phyloP scores from a whole-genome alignment of 1,284 basidiomycete genomes.

The Dichomitus squalens region DNA sequence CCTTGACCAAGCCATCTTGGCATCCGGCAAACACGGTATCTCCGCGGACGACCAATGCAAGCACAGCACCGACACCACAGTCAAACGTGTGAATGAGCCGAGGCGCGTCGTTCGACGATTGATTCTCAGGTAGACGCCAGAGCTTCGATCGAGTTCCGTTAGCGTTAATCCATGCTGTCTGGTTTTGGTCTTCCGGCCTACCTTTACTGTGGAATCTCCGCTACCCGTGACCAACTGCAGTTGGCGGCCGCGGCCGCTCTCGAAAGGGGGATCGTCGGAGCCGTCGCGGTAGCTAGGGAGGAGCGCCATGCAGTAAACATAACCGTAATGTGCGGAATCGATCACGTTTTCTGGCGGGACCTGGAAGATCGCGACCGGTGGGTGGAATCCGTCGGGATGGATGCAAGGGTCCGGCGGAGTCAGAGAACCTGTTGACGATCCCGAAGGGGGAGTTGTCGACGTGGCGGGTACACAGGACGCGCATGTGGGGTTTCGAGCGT shows the following conservation, averaged over 20 bases:
- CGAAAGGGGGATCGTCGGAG: slow-evolving; percentile 33
- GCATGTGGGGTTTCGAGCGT: slow-evolving; percentile 53
- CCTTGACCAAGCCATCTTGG: slow-evolving; percentile 91
- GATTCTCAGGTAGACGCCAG: slow-evolving; percentile 63
- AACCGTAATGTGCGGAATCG: slow-evolving; percentile 91
- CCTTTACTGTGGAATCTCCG: slow-evolving; percentile 89
- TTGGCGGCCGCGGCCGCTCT: slow-evolving; percentile 36
- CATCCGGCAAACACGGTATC: slow-evolving; percentile 91
- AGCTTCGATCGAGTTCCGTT: slow-evolving; percentile 42
- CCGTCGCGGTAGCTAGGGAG: slow-evolving; percentile 46
- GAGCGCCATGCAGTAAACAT: slow-evolving; percentile 86
- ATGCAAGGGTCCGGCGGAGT: slow-evolving; percentile 23
- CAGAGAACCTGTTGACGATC: slow-evolving; percentile 16
- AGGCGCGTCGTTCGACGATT: slow-evolving; percentile 35
- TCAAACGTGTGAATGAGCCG: slow-evolving; percentile 62
- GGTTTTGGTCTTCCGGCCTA: slow-evolving; percentile 30
- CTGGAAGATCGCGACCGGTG: slow-evolving; percentile 42
- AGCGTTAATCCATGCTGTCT: neutral
- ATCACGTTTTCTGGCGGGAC: slow-evolving; percentile 73
- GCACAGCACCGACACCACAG: slow-evolving; percentile 69
- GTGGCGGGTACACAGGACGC: slow-evolving; percentile 21
- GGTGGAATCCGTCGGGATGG: slow-evolving; percentile 33
- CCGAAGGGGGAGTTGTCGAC: slow-evolving; percentile 19
- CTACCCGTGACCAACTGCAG: slow-evolving; percentile 80
- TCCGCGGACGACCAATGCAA: slow-evolving; percentile 77